Evolutionary conservation across 1,139 yeast species (phyloP).

Genomic region (Yamadazyma blattariae): DNA sequence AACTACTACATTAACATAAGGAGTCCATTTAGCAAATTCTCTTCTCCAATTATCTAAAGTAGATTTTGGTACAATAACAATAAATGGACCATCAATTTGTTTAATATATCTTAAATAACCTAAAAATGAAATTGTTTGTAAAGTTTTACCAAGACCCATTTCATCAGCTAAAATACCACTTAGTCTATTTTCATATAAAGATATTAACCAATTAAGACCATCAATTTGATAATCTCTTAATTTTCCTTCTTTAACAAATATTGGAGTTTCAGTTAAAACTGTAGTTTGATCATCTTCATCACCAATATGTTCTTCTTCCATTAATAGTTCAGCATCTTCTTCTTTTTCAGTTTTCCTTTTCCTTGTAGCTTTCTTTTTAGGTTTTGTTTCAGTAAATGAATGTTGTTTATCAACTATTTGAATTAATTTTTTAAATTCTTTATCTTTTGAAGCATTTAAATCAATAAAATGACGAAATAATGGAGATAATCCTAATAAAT

Average conservation of each 20-base stretch:
- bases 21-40: conserved; percentile 93
- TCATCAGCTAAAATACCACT: conserved; percentile 50
- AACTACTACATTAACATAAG: conserved; percentile 85
- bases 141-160: conserved; percentile 50
- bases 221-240: conserved; percentile 73
- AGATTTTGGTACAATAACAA: conserved; percentile 91
- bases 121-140: conserved; percentile 57
- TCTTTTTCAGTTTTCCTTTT: conserved; percentile 81
- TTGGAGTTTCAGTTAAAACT: conserved; percentile 77
- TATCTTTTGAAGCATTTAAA: conserved; percentile 72
- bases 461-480: conserved; percentile 88
- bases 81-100: conserved; percentile 84
- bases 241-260: conserved; percentile 58
- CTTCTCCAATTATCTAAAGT: conserved; percentile 95
- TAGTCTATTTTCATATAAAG: conserved; percentile 41
- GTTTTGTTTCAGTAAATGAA: conserved; percentile 19
- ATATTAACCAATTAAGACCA: conserved; percentile 47
- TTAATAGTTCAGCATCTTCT: conserved; percentile 84
- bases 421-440: conserved; percentile 51
- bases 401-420: conserved; percentile 40
- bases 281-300: conserved; percentile 52
- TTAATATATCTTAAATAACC: conserved; percentile 81
- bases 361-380: conserved; percentile 13
- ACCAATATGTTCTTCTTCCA: conserved; percentile 60
- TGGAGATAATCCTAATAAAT: conserved; percentile 78